A percentile compares a stretch with the other conserved stretches of the same genome.
Conservation (phyloP, 2,329 filamentous ascomycete genomes). For the Penicillium hesseltinei region DNA sequence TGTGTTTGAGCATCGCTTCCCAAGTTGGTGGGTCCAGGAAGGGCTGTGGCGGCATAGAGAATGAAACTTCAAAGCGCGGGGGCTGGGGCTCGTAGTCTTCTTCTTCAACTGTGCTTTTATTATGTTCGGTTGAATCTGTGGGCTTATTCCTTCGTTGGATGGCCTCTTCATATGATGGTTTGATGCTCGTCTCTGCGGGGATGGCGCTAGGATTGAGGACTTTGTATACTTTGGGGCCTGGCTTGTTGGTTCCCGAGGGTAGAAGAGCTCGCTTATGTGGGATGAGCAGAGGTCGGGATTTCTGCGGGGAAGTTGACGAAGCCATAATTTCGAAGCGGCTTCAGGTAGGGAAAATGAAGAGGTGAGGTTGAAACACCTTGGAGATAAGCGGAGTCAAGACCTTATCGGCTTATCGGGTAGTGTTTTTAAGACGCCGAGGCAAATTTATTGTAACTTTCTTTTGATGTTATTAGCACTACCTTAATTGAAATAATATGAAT, state of each 20-base stretch:
- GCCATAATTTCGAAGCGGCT: not conserved
- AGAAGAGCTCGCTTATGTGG: slow-evolving; percentile 30
- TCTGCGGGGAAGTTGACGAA: slow-evolving; percentile 9
- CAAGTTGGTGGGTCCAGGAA: slow-evolving; percentile 40
- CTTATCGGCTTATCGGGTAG: slow-evolving; percentile 2
- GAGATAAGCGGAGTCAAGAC: not conserved
- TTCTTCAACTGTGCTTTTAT: not conserved
- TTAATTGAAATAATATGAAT: not conserved
- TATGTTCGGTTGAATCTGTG: not conserved
- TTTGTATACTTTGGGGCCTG: slow-evolving; percentile 4
- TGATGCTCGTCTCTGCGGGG: slow-evolving; percentile 20
- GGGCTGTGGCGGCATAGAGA: slow-evolving; percentile 35
- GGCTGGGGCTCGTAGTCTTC: not conserved
- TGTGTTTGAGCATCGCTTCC: slow-evolving; percentile 31
- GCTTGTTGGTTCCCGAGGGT: slow-evolving; percentile 1
- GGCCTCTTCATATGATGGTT: slow-evolving; percentile 5
- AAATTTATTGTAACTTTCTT: not conserved
- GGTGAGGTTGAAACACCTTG: not conserved
- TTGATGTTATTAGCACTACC: not conserved
- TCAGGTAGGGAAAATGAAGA: not conserved
- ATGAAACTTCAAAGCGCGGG: slow-evolving; percentile 32
- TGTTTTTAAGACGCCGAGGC: not conserved
- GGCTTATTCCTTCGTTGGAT: not conserved
- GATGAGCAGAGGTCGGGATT: slow-evolving; percentile 25
- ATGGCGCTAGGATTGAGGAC: slow-evolving; percentile 25